Conservation (phyloP, 2,329 filamentous ascomycete genomes). For the Pseudogymnoascus sp. region DNA sequence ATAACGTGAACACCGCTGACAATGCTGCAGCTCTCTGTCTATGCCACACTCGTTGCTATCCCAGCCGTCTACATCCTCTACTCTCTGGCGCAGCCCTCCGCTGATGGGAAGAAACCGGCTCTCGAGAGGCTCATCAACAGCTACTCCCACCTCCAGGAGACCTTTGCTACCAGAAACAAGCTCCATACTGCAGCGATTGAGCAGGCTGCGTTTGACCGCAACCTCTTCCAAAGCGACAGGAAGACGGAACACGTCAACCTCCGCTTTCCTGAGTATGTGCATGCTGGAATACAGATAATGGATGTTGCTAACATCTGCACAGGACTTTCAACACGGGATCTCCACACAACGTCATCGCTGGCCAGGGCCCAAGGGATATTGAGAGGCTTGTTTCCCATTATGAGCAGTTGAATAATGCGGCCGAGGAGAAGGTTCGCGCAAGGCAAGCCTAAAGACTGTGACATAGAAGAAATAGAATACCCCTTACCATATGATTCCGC, state of each 20-base stretch:
- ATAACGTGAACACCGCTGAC: slow-evolving; percentile 10
- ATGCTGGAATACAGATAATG: not conserved
- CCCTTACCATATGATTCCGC: slow-evolving; percentile 7
- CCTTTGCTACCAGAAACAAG: slow-evolving; percentile 49
- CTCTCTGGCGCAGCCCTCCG: slow-evolving; percentile 33
- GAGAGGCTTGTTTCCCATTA: slow-evolving; percentile 56
- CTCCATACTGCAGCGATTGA: slow-evolving; percentile 54
- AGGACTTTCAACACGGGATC: slow-evolving; percentile 57
- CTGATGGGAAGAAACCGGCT: slow-evolving; percentile 34
- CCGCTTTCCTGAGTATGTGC: slow-evolving; percentile 57
- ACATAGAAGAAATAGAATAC: slow-evolving; percentile 14
- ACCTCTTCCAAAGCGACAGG: slow-evolving; percentile 46
- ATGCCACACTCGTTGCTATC: slow-evolving; percentile 37
- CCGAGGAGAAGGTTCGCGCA: slow-evolving; percentile 45
- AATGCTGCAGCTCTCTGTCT: slow-evolving; percentile 39
- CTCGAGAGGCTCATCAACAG: slow-evolving; percentile 46
- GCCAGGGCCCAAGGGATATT: slow-evolving; percentile 49
- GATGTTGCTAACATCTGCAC: slow-evolving; percentile 25
- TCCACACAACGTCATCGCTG: slow-evolving; percentile 57
- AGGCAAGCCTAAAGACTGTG: slow-evolving; percentile 7
- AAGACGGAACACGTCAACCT: slow-evolving; percentile 43
- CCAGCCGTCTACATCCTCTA: slow-evolving; percentile 40
- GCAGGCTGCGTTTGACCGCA: slow-evolving; percentile 55
- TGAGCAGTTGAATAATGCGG: slow-evolving; percentile 47
- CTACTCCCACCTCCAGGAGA: slow-evolving; percentile 46